Percentiles rank a stretch among this genome's conserved stretches.
Evolutionary conservation across 2,329 filamentous ascomycete genomes (phyloP).

Genomic region (Penicillium verrucosum): DNA sequence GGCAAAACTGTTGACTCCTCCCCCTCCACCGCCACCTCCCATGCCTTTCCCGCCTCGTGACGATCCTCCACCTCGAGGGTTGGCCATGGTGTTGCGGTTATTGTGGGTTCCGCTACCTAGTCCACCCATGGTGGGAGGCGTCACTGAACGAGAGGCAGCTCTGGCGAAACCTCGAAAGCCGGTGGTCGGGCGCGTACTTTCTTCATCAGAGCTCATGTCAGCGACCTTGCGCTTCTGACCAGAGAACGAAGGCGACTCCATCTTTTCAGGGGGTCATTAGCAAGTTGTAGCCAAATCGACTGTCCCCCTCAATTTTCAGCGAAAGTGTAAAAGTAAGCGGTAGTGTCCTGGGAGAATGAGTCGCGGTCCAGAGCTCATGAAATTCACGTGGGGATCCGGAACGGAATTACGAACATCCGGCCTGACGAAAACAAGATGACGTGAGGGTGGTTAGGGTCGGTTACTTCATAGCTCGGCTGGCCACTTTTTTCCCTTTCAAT

Average conservation of each 20-base stretch:
- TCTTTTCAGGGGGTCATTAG: slow-evolving; percentile 14
- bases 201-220: slow-evolving; percentile 42
- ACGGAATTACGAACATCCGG: slow-evolving; percentile 15
- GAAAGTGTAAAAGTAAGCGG: not conserved
- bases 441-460: slow-evolving; percentile 25
- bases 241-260: slow-evolving; percentile 35
- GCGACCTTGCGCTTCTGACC: slow-evolving; percentile 43
- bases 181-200: slow-evolving; percentile 34
- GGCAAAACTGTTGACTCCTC: slow-evolving; percentile 67
- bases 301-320: not conserved
- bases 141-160: slow-evolving; percentile 37
- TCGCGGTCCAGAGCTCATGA: slow-evolving; percentile 10
- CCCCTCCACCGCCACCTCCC: slow-evolving; percentile 30
- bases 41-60: slow-evolving; percentile 26
- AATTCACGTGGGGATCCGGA: slow-evolving; percentile 22
- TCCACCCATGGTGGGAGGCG: slow-evolving; percentile 32
- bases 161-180: slow-evolving; percentile 39
- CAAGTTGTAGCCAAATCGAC: not conserved
- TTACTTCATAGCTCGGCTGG: slow-evolving; percentile 23
- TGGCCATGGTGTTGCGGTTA: slow-evolving; percentile 28
- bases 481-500: slow-evolving; percentile 9
- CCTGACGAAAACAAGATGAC: slow-evolving; percentile 27
- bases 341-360: not conserved
- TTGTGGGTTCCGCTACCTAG: slow-evolving; percentile 30
- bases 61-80: slow-evolving; percentile 19